phyloP scores from a whole-genome alignment of 2,329 filamentous ascomycete species.

The Fusarium brachygibbosum region DNA sequence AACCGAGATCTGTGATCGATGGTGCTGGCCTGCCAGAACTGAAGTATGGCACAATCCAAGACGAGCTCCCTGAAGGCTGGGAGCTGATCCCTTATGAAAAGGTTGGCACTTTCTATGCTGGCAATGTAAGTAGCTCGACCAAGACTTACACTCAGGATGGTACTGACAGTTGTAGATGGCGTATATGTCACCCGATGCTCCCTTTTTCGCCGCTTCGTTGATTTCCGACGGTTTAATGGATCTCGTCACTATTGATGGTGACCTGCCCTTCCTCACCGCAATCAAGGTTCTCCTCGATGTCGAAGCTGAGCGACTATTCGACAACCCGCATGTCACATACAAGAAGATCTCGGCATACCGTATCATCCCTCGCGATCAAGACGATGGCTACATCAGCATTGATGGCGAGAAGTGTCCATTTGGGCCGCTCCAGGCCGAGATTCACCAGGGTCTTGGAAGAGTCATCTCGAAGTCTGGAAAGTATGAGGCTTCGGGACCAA shows the following conservation, averaged over 20 bases:
- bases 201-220: conserved; percentile 88
- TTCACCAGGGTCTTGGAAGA: conserved; percentile 84
- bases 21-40: conserved; percentile 76
- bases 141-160: too few species aligned
- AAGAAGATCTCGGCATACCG: conserved; percentile 90
- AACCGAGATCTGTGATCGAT: conserved; percentile 42
- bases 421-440: conserved; percentile 89
- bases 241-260: conserved; percentile 82
- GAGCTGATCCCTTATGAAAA: conserved; percentile 78
- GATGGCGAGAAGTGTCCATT: conserved; percentile 92
- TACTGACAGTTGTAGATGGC: conserved; percentile 72
- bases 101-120: conserved; percentile 92
- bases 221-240: conserved; percentile 90
- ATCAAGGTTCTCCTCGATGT: conserved; percentile 79
- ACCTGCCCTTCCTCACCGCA: conserved; percentile 75
- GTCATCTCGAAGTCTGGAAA: conserved; percentile 82
- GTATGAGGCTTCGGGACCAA: conserved; percentile 75
- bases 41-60: conserved; percentile 82
- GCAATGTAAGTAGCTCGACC: conserved; percentile 72
- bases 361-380: conserved; percentile 79
- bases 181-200: conserved; percentile 87
- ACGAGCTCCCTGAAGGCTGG: conserved; percentile 84
- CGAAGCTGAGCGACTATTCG: conserved; percentile 81
- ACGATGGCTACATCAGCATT: conserved; percentile 89
- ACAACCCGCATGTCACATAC: conserved; percentile 82